Evolutionary conservation across 257 asterid species (phyloP).

Genomic region (Forsythia suspensa): DNA sequence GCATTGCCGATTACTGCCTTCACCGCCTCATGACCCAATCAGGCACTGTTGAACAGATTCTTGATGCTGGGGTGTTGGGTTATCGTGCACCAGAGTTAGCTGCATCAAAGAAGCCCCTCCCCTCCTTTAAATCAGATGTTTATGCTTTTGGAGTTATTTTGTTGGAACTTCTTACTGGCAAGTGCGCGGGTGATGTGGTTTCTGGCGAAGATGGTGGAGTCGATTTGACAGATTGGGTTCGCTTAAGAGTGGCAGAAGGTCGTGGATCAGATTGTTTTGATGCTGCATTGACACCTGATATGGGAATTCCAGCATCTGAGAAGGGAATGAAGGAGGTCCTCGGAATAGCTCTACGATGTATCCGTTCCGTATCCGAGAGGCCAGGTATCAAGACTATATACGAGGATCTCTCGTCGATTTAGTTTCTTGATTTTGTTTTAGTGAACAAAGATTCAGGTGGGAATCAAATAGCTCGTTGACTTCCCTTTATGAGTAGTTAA

Average conservation of each 20-base stretch:
- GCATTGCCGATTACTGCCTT: conserved; percentile 89
- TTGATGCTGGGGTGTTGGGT: conserved; percentile 90
- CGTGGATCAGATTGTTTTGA: conserved; percentile 79
- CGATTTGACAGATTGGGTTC: conserved; percentile 89
- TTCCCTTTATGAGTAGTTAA: conserved; percentile 54
- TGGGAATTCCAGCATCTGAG: conserved; percentile 58
- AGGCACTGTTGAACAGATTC: conserved; percentile 87
- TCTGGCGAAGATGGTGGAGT: conserved; percentile 89
- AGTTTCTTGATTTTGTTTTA: conserved; percentile 33
- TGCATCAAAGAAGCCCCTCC: conserved; percentile 78
- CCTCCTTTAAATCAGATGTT: conserved; percentile 91
- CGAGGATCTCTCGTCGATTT: conserved; percentile 91
- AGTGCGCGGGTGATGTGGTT: conserved; percentile 94
- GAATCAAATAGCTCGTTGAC: conserved; percentile 86
- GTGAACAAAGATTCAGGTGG: conserved; percentile 38
- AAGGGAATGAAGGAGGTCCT: conserved; percentile 90
- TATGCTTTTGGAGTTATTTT: conserved; percentile 88
- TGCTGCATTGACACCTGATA: conserved; percentile 49
- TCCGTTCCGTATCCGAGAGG: conserved; percentile 81
- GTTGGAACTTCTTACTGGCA: conserved; percentile 85
- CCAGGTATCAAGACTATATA: conserved; percentile 93
- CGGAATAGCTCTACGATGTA: conserved; percentile 82
- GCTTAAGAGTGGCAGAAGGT: conserved; percentile 83
- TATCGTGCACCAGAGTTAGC: conserved; percentile 96
- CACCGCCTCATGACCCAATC: conserved; percentile 97